Evolutionary conservation across 345 rosid species (phyloP), one percentile per base, ranked within the genome.

Genomic region (Moricandia arvensis): DNA sequence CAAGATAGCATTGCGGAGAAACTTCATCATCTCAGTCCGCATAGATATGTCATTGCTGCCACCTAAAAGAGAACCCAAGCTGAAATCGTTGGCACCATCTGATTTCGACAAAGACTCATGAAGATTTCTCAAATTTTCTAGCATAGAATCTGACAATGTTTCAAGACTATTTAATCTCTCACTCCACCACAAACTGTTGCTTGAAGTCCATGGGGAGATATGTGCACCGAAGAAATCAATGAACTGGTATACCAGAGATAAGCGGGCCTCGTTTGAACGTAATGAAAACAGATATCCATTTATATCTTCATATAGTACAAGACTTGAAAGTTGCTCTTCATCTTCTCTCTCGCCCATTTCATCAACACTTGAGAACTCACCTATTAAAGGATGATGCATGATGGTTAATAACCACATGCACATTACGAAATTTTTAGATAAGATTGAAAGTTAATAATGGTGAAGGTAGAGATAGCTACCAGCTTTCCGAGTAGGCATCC

Each of bases 151-250:
- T 59, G 97, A 86, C 75, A 91, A 77, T 63, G 78, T 78, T 63
- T 91, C 97, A 30, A 89, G 71, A 81, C 86, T 83, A 58, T 79
- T 81, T 68, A 86, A 54, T 74, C 84, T 90, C 81, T 91, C 97
- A 63, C 63, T 83, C 96, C 95, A 90, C 75, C 88, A 90, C 77
- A 93, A 86, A 82, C 86, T 88, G 83, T 94, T 94, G 58, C 89
- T 86, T 81, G 93, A 90, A 68, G 86, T 75, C 89, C 89, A 74
- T 73, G 79, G 87, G 54, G 90, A 84, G 74, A 89, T 80, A 76
- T 79, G 84, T 27, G 88, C 97, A 81, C 97, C 96, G 77, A 89
- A 94, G 75, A 94, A 94, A 60, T 90, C 93, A 72, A 94, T 78
- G 57, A 91, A 90, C 69, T 92, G 95, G 55, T 77, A 83, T 71